These are phyloP conservation scores for Tetratostichococcus sp. DNA, from an alignment of 139 green algal genomes.

Conservation along the genomic window DNA sequence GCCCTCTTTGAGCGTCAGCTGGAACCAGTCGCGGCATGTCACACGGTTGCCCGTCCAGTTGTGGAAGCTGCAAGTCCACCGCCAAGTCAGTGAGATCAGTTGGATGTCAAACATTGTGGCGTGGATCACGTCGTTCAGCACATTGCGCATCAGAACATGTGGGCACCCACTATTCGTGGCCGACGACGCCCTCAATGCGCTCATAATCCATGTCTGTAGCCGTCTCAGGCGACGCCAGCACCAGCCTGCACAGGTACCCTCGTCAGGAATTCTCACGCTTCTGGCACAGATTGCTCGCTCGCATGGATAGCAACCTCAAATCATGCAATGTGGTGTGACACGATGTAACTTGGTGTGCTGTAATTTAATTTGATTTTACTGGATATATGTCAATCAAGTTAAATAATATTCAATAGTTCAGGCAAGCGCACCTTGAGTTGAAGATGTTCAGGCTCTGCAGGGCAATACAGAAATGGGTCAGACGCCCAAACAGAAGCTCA, in stretches of 20 bases:
- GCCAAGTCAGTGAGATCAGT: too few species aligned
- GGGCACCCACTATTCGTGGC: conserved; percentile 44
- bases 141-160: neutral
- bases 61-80: conserved; percentile 72
- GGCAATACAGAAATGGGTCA: conserved; percentile 10
- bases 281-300: too few species aligned
- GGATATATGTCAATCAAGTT: too few species aligned
- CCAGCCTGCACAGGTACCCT: conserved; percentile 45
- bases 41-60: conserved; percentile 96
- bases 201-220: conserved; percentile 91
- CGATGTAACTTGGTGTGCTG: too few species aligned
- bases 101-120: too few species aligned
- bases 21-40: conserved; percentile 96
- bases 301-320: too few species aligned
- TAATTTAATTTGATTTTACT: too few species aligned
- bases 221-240: conserved; percentile 88
- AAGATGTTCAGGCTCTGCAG: conserved; percentile 92
- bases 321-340: too few species aligned
- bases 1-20: conserved; percentile 97
- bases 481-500: conserved; percentile 4
- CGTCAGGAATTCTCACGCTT: too few species aligned
- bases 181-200: conserved; percentile 83
- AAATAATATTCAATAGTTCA: too few species aligned
- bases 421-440: conserved; percentile 64
- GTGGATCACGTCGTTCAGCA: neutral